Percentiles rank a stretch among this genome's conserved stretches.
These are phyloP conservation scores for Colletotrichum tanaceti DNA, from an alignment of 2,329 filamentous ascomycete species.

Conservation along the genomic window DNA sequence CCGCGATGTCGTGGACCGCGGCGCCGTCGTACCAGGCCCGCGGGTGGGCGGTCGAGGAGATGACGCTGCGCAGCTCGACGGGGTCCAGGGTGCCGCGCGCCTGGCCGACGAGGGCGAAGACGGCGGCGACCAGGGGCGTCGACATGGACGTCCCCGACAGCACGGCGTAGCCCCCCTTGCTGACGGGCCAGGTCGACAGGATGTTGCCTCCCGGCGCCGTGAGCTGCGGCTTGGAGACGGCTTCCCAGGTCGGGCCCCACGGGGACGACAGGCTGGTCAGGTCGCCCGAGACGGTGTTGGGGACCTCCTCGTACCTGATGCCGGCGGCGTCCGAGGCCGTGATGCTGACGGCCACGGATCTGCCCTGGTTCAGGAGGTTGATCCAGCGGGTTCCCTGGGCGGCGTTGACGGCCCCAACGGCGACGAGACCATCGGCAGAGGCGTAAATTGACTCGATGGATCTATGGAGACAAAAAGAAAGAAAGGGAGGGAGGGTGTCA, in stretches of 20 bases:
- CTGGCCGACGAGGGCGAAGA: conserved; percentile 48
- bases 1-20: conserved; percentile 37
- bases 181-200: conserved; percentile 39
- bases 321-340: background rate
- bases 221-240: conserved; percentile 42
- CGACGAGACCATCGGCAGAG: conserved; percentile 6
- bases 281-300: conserved; percentile 6
- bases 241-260: conserved; percentile 41
- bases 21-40: conserved; percentile 47
- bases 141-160: conserved; percentile 67
- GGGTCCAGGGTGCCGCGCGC: conserved; percentile 46
- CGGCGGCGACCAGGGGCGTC: conserved; percentile 58
- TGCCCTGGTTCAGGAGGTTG: conserved; percentile 34
- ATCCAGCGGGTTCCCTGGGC: conserved; percentile 13
- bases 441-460: conserved; percentile 5
- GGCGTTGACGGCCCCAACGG: conserved; percentile 2
- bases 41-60: conserved; percentile 48
- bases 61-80: conserved; percentile 42
- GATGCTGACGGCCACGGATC: conserved; percentile 49
- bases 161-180: conserved; percentile 56
- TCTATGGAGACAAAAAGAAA: background rate
- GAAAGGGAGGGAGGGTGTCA: too few relatives aligned
- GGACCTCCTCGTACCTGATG: conserved; percentile 1
- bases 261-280: conserved; percentile 26
- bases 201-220: conserved; percentile 42